A percentile compares a stretch with the other conserved stretches of the same genome.
Evolutionary conservation across 208 protist species (phyloP).

Genomic region (Leishmania guyanensis): DNA sequence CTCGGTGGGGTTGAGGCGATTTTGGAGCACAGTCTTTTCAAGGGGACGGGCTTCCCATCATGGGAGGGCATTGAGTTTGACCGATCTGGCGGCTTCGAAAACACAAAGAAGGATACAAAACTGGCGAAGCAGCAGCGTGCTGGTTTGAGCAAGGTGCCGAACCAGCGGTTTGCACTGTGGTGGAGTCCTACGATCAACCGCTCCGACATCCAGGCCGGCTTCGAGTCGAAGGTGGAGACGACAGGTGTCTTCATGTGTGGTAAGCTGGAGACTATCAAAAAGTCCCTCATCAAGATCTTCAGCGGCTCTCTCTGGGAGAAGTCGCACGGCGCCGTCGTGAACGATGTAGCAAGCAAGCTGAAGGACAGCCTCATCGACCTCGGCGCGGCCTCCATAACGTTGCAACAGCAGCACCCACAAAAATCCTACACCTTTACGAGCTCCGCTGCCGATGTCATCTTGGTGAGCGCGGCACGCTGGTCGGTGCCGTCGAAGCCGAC

Average conservation of each 20-base stretch:
- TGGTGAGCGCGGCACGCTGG: conserved; percentile 97
- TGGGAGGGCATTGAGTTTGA: conserved; percentile 99
- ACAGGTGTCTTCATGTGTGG: conserved; percentile 99
- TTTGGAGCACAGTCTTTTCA: conserved; percentile 99
- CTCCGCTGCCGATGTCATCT: conserved; percentile 96
- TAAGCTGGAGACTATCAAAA: conserved; percentile 99
- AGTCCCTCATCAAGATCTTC: conserved; percentile 99
- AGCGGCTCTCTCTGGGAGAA: conserved; percentile 99
- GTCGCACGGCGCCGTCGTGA: conserved; percentile 99
- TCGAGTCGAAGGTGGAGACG: conserved; percentile 99
- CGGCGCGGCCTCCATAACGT: conserved; percentile 96
- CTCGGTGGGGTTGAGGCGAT: conserved; percentile 99
- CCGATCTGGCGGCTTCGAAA: conserved; percentile 98
- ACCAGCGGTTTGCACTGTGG: conserved; percentile 99
- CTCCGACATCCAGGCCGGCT: conserved; percentile 99
- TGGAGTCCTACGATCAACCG: conserved; percentile 99
- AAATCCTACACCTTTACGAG: conserved; percentile 93
- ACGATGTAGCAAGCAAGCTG: conserved; percentile 98
- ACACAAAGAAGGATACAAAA: conserved; percentile 99
- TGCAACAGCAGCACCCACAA: conserved; percentile 98
- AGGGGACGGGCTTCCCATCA: conserved; percentile 99
- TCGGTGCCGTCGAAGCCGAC: conserved; percentile 92
- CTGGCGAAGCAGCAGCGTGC: conserved; percentile 99
- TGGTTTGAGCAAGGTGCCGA: conserved; percentile 99
- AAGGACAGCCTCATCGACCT: conserved; percentile 99